Base-by-base conservation (phyloP, 768 basidiomycete genomes). In the Serpula lacrymans region DNA sequence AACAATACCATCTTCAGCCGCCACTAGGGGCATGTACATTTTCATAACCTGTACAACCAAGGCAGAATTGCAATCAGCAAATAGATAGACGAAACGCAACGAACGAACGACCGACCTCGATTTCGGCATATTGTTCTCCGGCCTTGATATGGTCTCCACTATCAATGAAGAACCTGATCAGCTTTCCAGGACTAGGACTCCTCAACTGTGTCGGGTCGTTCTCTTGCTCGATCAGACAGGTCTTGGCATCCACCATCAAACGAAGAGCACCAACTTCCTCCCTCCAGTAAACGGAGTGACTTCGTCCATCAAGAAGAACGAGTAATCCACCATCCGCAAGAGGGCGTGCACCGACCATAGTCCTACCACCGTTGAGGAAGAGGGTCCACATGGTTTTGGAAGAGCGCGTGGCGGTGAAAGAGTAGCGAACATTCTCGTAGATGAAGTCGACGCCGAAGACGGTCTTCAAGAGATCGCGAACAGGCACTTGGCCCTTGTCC, bases 1-100 rank as follows among this genome's bases (percentile, higher is more conserved):
- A 13, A 94, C 84, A 33, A 84, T 75, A 54, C 96, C 96, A 60
- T 95, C 91, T 61, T 99, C 96, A 3, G 86, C 78, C 5, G 93
- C 92, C 41, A 90, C 82, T 41, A 99, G 79, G 3, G 93, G 93
- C 95, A 99, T 96, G 65, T 96, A 96, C 96, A 98, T 99, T 72
- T 99, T 97, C 92, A 96, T 94, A 46, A 91, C 88, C 85, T 87
- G 39, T 5, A 5, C 43, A 28, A 34, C 16, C 25, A n/a, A n/a
- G n/a, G n/a, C n/a, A 21, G 31, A 20, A 34, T 41, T 14, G 27
- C 12, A 28, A 6, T 14, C 31, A 53, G 25, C 49, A 31, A 18
- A 27, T 28, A 7, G 3, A 25, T 8, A n/a, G 14, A 45, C 4
- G 38, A 5, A 28, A 21, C 16, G 18, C n/a, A 25, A 35, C 13